Evolutionary conservation across 78 protist genomes (phyloP).

Genomic region (Capsaspora owczarzaki): DNA sequence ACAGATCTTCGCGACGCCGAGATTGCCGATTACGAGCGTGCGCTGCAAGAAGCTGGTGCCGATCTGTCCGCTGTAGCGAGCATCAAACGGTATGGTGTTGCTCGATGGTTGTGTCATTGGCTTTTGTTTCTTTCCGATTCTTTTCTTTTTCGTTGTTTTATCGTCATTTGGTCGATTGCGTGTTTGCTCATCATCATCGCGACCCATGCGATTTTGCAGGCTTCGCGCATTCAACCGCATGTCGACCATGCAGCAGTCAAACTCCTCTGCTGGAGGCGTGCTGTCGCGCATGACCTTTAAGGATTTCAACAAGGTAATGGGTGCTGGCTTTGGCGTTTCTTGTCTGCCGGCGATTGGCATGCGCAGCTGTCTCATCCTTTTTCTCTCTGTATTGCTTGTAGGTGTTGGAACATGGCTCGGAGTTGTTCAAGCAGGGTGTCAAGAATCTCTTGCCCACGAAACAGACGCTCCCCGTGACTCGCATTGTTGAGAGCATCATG

Average conservation of each 20-base stretch:
- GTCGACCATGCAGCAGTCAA: neutral
- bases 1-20: neutral
- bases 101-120: too few relatives aligned
- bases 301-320: neutral
- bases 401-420: neutral
- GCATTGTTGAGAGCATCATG: neutral
- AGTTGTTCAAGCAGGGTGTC: neutral
- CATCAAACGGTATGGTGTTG: too few relatives aligned
- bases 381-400: neutral
- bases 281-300: neutral
- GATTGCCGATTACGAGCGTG: neutral
- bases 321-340: too few relatives aligned
- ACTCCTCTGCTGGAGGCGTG: neutral
- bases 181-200: neutral
- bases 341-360: too few relatives aligned
- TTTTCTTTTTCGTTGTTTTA: too few relatives aligned
- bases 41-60: neutral
- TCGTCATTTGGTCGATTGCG: neutral
- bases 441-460: neutral
- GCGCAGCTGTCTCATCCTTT: too few relatives aligned
- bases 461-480: neutral
- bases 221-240: neutral
- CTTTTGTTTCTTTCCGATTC: too few relatives aligned
- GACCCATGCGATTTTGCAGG: neutral
- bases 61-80: too few relatives aligned